A percentile compares a stretch with the other conserved stretches of the same genome.
phyloP scores from a whole-genome alignment of 2,329 filamentous ascomycete species.

The Nothophaeocryptopus gaeumannii region DNA sequence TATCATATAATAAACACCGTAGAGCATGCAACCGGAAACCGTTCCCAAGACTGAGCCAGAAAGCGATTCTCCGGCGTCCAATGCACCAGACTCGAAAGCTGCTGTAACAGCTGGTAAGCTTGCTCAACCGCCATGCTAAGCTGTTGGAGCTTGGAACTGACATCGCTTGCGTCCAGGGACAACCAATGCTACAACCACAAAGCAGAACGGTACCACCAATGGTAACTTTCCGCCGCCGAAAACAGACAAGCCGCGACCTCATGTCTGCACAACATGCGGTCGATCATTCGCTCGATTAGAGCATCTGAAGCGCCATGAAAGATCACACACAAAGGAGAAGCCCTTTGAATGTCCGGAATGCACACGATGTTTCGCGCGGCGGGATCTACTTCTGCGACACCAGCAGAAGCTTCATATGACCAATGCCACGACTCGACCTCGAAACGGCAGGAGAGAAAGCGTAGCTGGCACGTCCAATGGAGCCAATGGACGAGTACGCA shows the following conservation, averaged over 20 bases:
- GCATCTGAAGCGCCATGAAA: slow-evolving; percentile 94
- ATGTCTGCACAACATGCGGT: slow-evolving; percentile 86
- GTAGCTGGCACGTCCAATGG: slow-evolving; percentile 67
- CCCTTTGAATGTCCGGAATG: slow-evolving; percentile 97
- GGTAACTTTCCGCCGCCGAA: slow-evolving; percentile 73
- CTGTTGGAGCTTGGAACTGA: too few relatives aligned
- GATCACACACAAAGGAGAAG: slow-evolving; percentile 98
- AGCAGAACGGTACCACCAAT: slow-evolving; percentile 22
- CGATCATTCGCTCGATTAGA: slow-evolving; percentile 92
- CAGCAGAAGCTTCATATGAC: slow-evolving; percentile 98
- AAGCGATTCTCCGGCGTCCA: slow-evolving; percentile 24
- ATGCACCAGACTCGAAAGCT: slow-evolving; percentile 11
- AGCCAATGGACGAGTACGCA: slow-evolving; percentile 72
- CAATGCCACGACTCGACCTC: slow-evolving; percentile 79
- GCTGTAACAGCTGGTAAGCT: slow-evolving; percentile 22
- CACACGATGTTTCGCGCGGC: slow-evolving; percentile 86
- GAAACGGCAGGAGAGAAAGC: slow-evolving; percentile 82
- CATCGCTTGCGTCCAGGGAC: too few relatives aligned
- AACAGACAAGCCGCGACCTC: slow-evolving; percentile 94
- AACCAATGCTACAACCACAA: background rate
- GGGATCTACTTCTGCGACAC: slow-evolving; percentile 86
- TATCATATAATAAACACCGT: slow-evolving; percentile 4
- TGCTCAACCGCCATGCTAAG: background rate
- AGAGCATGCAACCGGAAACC: slow-evolving; percentile 30
- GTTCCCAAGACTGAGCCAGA: slow-evolving; percentile 26